phyloP scores from a whole-genome alignment of 768 basidiomycete species.

The Lactarius pseudohatsudake region DNA sequence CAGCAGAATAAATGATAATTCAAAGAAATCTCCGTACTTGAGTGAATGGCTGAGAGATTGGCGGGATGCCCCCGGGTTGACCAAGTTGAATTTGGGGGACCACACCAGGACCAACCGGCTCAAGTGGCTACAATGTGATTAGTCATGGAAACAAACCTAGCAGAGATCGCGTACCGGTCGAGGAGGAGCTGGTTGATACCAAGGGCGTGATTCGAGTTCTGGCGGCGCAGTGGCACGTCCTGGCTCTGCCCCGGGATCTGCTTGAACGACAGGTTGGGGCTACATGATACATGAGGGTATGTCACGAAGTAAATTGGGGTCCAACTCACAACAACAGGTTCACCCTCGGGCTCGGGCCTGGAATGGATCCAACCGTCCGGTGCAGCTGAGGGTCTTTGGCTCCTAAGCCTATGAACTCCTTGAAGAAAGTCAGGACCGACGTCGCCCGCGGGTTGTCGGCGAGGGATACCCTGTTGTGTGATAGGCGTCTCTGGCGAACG shows the following conservation, averaged over 20 bases:
- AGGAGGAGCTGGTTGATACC: slow-evolving; percentile 7
- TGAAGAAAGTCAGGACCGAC: slow-evolving; percentile 2
- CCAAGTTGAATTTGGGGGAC: background rate
- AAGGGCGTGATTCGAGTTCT: background rate
- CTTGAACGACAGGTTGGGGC: slow-evolving; percentile 3
- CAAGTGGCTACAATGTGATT: slow-evolving; percentile 10
- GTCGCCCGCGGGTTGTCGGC: background rate
- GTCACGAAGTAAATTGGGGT: no score
- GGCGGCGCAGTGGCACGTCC: slow-evolving; percentile 14
- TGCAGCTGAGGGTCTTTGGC: background rate
- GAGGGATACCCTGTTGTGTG: background rate
- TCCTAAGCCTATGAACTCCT: background rate
- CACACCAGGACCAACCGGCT: background rate
- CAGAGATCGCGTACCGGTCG: slow-evolving; percentile 1
- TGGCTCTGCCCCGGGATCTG: background rate
- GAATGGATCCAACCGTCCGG: slow-evolving; percentile 8
- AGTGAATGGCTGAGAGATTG: slow-evolving; percentile 24
- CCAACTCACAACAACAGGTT: slow-evolving; percentile 8
- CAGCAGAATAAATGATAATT: background rate
- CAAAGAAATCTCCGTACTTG: slow-evolving; percentile 29
- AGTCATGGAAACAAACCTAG: background rate
- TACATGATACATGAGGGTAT: slow-evolving; percentile 4
- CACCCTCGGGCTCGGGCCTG: background rate
- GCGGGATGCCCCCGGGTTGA: slow-evolving; percentile 4
- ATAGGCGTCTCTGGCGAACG: background rate